Evolutionary conservation across 495 filamentous ascomycete species (phyloP).

Genomic region (Daldinia loculata): DNA sequence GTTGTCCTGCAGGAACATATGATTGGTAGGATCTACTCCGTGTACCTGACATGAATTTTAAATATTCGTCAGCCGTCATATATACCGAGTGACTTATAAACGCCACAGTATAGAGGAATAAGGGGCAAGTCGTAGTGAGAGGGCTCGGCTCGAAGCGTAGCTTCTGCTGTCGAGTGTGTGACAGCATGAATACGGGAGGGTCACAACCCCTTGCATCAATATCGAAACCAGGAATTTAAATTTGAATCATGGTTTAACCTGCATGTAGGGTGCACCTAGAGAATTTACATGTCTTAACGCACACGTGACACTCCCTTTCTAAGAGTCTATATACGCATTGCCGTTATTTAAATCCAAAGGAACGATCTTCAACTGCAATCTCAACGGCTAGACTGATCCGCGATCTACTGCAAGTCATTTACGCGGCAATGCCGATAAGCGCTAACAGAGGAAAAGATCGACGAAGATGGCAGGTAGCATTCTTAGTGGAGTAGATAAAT

Average conservation of each 20-base stretch:
- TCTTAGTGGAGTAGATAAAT: conserved; percentile 13
- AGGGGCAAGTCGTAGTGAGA: not conserved
- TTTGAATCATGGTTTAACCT: conserved; percentile 14
- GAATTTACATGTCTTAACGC: not conserved
- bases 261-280: conserved; percentile 15
- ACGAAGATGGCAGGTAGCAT: conserved; percentile 27
- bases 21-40: conserved; percentile 10
- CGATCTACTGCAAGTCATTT: conserved; percentile 29
- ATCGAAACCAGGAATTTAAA: conserved; percentile 17
- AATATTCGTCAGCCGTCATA: conserved; percentile 2
- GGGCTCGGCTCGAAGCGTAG: conserved; percentile 20
- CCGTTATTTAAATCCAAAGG: not conserved
- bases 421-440: conserved; percentile 13
- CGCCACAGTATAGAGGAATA: conserved; percentile 15
- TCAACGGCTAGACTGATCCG: conserved; percentile 8
- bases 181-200: conserved; percentile 35
- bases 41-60: not conserved
- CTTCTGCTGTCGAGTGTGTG: conserved; percentile 2
- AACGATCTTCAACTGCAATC: conserved; percentile 21
- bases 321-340: not conserved
- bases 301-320: not conserved
- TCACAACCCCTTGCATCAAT: conserved; percentile 36
- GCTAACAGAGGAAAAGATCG: conserved; percentile 19
- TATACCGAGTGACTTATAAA: conserved; percentile 10
- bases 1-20: conserved; percentile 2